Conservation (phyloP, 768 basidiomycete genomes). For the Cystobasidiopsis lactophilus region DNA sequence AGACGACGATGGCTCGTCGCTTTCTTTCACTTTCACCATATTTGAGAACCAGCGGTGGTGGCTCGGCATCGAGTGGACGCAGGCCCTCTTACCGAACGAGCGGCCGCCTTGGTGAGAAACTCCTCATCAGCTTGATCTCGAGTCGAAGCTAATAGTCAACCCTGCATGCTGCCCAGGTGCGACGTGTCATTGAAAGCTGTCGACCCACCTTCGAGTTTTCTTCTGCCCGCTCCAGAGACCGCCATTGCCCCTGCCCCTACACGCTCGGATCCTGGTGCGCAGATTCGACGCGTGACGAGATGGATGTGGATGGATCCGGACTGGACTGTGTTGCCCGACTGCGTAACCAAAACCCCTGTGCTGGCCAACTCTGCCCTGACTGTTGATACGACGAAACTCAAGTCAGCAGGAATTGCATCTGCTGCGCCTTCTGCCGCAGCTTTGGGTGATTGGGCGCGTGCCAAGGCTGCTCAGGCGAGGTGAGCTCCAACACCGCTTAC, state of each 20-base stretch:
- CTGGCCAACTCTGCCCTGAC: slow-evolving; percentile 1
- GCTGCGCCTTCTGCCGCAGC: background rate
- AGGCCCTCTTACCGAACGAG: slow-evolving; percentile 29
- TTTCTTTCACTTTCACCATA: slow-evolving; percentile 29
- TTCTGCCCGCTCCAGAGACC: slow-evolving; percentile 24
- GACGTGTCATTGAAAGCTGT: slow-evolving; percentile 27
- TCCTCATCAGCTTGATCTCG: background rate
- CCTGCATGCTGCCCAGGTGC: no score
- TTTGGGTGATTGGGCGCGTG: background rate
- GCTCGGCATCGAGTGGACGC: slow-evolving; percentile 31
- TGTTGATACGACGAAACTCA: background rate
- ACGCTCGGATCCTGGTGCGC: slow-evolving; percentile 18
- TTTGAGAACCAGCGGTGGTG: slow-evolving; percentile 26
- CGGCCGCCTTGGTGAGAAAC: slow-evolving; percentile 25
- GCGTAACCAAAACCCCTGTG: background rate
- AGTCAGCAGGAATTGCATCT: background rate
- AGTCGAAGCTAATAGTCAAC: background rate
- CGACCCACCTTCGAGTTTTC: slow-evolving; percentile 27
- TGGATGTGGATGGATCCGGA: slow-evolving; percentile 31
- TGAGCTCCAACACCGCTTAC: background rate
- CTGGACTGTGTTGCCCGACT: slow-evolving; percentile 24
- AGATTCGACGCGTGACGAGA: slow-evolving; percentile 22
- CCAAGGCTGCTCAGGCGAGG: background rate
- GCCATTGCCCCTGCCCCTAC: slow-evolving; percentile 23
- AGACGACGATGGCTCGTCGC: slow-evolving; percentile 31